These are phyloP conservation scores for Notholithocarpus densiflorus DNA, from an alignment of 306 rosid species.

Conservation along the genomic window DNA sequence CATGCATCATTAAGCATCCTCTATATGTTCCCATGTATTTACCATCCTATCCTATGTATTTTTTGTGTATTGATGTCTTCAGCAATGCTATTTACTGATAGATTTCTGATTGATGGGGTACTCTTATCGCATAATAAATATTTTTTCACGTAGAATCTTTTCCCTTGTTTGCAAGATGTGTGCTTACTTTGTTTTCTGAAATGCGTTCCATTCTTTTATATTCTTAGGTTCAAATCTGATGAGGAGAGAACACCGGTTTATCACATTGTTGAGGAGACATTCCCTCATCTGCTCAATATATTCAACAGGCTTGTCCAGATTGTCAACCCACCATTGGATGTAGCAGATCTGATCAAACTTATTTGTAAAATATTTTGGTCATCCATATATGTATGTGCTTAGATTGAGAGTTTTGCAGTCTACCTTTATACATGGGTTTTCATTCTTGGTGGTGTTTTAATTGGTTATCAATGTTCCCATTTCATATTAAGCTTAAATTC, in stretches of 20 bases:
- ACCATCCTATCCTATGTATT: neutral
- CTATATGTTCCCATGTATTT: neutral
- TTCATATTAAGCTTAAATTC: neutral
- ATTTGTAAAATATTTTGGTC: constrained; percentile 99
- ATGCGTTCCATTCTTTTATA: neutral
- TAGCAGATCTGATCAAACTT: constrained; percentile 91
- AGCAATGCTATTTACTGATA: neutral
- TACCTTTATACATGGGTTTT: neutral
- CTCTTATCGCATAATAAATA: neutral
- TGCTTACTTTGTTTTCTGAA: neutral
- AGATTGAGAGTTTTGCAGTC: neutral
- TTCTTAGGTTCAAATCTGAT: constrained; percentile 92
- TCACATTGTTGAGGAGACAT: constrained; percentile 89
- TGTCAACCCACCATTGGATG: constrained; percentile 76
- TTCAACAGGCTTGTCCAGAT: constrained; percentile 80
- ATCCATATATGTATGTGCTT: constrained; percentile 77
- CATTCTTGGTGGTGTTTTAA: neutral
- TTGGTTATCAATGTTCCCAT: neutral
- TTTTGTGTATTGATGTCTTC: neutral
- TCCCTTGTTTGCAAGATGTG: neutral
- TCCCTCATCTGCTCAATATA: constrained; percentile 82
- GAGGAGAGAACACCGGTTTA: constrained; percentile 87
- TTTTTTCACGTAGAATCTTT: neutral
- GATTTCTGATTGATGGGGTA: constrained; percentile 1
- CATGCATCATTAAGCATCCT: neutral